phyloP scores from a whole-genome alignment of 1,284 basidiomycete genomes.

The Ustilago sp. region DNA sequence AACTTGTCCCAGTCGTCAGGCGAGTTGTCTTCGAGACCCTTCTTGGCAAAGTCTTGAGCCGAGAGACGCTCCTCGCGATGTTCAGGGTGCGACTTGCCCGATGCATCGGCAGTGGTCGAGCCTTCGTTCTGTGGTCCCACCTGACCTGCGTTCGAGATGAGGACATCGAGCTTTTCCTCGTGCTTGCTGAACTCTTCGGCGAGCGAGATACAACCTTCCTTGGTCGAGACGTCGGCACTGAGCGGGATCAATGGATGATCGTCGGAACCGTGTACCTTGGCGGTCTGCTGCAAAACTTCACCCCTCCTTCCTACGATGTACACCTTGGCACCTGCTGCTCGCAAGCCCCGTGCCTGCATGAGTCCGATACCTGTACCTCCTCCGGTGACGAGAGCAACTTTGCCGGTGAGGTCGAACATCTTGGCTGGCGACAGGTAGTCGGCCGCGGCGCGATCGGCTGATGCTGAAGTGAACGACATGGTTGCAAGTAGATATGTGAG shows the following conservation, averaged over 20 bases:
- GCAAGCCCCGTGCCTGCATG: slow-evolving; percentile 80
- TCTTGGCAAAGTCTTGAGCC: slow-evolving; percentile 40
- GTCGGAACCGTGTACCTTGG: slow-evolving; percentile 43
- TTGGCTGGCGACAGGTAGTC: slow-evolving; percentile 20
- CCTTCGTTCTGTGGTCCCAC: slow-evolving; percentile 54
- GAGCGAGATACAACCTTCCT: slow-evolving; percentile 45
- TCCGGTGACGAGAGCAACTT: slow-evolving; percentile 80
- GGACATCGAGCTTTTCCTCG: slow-evolving; percentile 51
- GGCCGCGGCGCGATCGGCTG: slow-evolving; percentile 29
- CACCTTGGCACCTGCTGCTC: slow-evolving; percentile 81
- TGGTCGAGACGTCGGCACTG: slow-evolving; percentile 45
- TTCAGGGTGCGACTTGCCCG: slow-evolving; percentile 50
- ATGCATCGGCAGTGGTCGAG: slow-evolving; percentile 42
- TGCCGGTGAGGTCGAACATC: slow-evolving; percentile 60
- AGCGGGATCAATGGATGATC: slow-evolving; percentile 38
- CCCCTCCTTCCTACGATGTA: slow-evolving; percentile 72
- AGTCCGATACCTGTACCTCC: slow-evolving; percentile 81
- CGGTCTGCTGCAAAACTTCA: slow-evolving; percentile 51
- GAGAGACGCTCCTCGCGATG: slow-evolving; percentile 41
- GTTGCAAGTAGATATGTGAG: neutral
- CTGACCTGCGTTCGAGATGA: slow-evolving; percentile 53
- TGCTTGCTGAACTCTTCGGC: slow-evolving; percentile 40
- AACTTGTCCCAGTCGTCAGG: slow-evolving; percentile 60
- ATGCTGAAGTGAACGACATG: slow-evolving; percentile 39
- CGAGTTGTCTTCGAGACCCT: slow-evolving; percentile 50